Base-by-base conservation (phyloP, 2,329 filamentous ascomycete genomes). In the Fusarium pininemorale region DNA sequence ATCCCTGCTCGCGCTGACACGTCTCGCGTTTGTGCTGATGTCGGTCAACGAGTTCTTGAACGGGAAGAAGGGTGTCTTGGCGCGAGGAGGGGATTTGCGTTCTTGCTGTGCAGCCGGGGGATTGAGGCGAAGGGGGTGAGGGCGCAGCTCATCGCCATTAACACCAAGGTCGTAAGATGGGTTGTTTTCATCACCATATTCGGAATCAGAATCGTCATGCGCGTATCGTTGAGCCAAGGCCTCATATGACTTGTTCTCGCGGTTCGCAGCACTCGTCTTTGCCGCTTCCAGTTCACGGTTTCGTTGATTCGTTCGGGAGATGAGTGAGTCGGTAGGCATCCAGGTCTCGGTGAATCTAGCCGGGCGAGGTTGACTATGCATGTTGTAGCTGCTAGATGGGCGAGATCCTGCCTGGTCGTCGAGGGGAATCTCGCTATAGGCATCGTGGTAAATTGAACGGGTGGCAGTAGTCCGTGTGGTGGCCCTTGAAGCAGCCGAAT, bases 81-180 rank as follows among this genome's bases (percentile, higher is more conserved):
- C 47, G 57, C 69, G 72, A 47, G 63, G 72, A 11, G 69, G 78
- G 24, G 68, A 73, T 15, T 60, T 50, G 32, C 55, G 45, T 35
- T 70, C 61, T 32, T 51, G 42, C 39, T 73, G 58, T 22, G 70
- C 57, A 38, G 72, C 57, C 16, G 73, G 63, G 37, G 89, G 89
- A 77, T 91, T 86, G 18, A 86, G 84, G 41, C 86, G 83, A 41
- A 91, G 81, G 2, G 89, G 89, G 73, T 90, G 87, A 9, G 88
- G 87, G 65, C 86, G 85, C 45, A 79, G 77, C 15, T 68, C 76
- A 38, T 70, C 71, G 6, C 70, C 47, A 38, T 79, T 75, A 15
- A 80, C 70, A 37, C 81, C 81, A 30, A 79, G 65, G 39, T 80
- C 65, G 24, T 79, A 75, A 24, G 74, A 70, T 15, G 77, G 68